Evolutionary conservation across 75 land plant species (phyloP).

Genomic region (Sequoiadendron giganteum): DNA sequence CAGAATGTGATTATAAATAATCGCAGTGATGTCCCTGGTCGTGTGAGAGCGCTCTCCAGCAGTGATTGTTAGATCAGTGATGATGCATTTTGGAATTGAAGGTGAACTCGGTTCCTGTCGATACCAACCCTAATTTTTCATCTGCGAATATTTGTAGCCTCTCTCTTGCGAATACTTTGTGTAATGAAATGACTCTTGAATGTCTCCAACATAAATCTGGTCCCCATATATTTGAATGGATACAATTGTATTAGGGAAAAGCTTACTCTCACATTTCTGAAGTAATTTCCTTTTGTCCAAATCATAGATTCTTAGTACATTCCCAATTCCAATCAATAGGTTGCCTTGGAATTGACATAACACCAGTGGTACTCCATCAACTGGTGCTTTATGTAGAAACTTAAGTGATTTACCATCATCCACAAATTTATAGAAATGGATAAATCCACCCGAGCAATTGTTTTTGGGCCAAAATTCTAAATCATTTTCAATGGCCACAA

Average conservation of each 20-base stretch:
- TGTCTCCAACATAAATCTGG: conserved; percentile 96
- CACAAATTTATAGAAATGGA: conserved; percentile 86
- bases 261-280: conserved; percentile 97
- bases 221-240: conserved; percentile 93
- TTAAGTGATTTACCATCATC: conserved; percentile 89
- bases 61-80: no score
- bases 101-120: no score
- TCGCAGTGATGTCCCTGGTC: no score
- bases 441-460: conserved; percentile 53
- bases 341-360: conserved; percentile 96
- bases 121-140: no score
- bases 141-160: no score
- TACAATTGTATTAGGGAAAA: conserved; percentile 87
- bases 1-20: no score
- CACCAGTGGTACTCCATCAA: conserved; percentile 92
- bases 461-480: conserved; percentile 91
- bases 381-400: conserved; percentile 92
- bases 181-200: conserved; percentile 58
- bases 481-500: conserved; percentile 86
- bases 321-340: conserved; percentile 87
- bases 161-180: no score
- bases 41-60: no score
- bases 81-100: no score
- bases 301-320: conserved; percentile 87
- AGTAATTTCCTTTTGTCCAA: conserved; percentile 88